Base-by-base conservation (phyloP, 2,329 filamentous ascomycete species). In the Exophiala aquamarina region DNA sequence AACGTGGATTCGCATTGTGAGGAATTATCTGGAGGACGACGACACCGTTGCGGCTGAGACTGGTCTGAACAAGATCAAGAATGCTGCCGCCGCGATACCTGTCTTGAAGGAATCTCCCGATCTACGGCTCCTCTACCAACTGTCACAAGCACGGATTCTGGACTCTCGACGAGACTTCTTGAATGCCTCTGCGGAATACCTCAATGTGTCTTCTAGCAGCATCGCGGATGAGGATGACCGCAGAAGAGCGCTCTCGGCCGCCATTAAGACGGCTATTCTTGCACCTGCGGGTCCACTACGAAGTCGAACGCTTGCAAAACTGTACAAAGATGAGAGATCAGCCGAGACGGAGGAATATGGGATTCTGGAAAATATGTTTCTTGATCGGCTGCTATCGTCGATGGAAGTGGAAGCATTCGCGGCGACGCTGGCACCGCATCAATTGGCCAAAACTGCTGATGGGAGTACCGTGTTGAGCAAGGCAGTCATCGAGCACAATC, bases 331-430 rank as follows among this genome's bases (percentile, higher is more conserved):
- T 67, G 93, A 97, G 57, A 82, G 93, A 21, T 79, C 88, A 0
- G 74, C 76, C 3, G 80, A 83, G 40, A 79, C 93, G 2, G 81
- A 85, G 23, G 89, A 97, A 69, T 92, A 87, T 63, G 76, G 82
- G 39, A 96, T 98, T 44, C 74, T 98, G 11, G 93, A 97, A 73
- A 97, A 97, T 75, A 97, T 98, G 82, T 95, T 95, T 67, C 77
- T 97, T 39, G 89, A 97, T 67, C 82, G 91, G 4, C 75, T 98
- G 3, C 76, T 98, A 39, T 81, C 82, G 1, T 82, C 86, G 0
- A 79, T 76, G n/a, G 93, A 98, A 70, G 89, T 96, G 33, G 82
- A 84, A 29, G 84, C 87, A 45, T 98, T 98, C 63, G 86, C 91
- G 0, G 76, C 86, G 59, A 84, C 83, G 41, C 76, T 98, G 39